Evolutionary conservation across 2,329 filamentous ascomycete species (phyloP).

Genomic region (Huntiella decipiens): DNA sequence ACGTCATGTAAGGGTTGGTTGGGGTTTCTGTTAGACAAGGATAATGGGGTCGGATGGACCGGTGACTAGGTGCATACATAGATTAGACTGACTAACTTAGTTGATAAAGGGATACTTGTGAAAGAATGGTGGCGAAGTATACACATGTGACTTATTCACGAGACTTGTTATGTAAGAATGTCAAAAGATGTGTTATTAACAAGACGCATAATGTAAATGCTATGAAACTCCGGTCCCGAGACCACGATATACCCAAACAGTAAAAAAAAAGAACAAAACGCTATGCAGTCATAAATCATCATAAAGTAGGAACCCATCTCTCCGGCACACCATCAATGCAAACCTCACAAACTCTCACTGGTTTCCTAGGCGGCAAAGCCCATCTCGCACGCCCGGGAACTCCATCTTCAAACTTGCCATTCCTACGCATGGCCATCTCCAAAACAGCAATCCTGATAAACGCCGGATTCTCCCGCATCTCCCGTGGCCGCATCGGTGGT

Average conservation of each 20-base stretch:
- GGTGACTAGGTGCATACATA: no score
- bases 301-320: constrained; percentile 28
- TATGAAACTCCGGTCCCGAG: not conserved
- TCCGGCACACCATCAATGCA: constrained; percentile 38
- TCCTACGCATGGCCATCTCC: constrained; percentile 52
- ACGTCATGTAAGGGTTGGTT: no score
- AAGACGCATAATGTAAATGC: not conserved
- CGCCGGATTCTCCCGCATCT: constrained; percentile 51
- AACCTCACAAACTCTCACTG: constrained; percentile 35
- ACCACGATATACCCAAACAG: not conserved
- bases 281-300: not conserved
- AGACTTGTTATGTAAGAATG: not conserved
- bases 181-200: not conserved
- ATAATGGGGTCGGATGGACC: no score
- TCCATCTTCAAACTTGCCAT: constrained; percentile 46
- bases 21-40: no score
- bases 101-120: not conserved
- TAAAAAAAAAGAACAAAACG: not conserved
- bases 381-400: constrained; percentile 48
- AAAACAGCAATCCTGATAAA: constrained; percentile 54
- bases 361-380: constrained; percentile 46
- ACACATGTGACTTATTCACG: no score
- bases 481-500: constrained; percentile 38
- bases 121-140: no score
- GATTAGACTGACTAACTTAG: not conserved